Evolutionary conservation across 2,329 filamentous ascomycete genomes (phyloP).

Genomic region (Malbranchea cinnamomea): DNA sequence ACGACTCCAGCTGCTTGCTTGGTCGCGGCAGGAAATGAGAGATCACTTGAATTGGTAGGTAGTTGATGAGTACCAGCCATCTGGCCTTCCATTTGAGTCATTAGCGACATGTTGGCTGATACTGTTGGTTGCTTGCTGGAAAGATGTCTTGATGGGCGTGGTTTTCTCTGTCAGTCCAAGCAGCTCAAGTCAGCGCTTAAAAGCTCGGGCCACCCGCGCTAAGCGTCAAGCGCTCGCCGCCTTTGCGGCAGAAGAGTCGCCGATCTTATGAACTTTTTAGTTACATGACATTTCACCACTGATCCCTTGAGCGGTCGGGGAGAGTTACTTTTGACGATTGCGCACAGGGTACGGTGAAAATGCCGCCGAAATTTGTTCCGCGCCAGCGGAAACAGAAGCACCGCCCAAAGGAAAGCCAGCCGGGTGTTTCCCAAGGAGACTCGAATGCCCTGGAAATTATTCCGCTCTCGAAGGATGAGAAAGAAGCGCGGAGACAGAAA

Average conservation of each 20-base stretch:
- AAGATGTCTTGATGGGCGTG: too few species aligned
- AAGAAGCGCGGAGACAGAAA: conserved; percentile 36
- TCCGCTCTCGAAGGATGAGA: conserved; percentile 36
- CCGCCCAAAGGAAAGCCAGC: conserved; percentile 17
- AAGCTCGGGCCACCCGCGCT: too few species aligned
- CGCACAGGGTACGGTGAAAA: too few species aligned
- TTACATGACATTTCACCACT: neutral
- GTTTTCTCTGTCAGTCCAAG: too few species aligned
- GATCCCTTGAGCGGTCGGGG: too few species aligned
- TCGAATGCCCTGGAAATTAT: conserved; percentile 27
- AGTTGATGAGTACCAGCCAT: neutral
- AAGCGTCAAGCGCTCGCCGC: too few species aligned
- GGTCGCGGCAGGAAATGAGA: conserved; percentile 54
- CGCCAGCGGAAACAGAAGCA: conserved; percentile 44
- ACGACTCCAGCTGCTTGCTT: conserved; percentile 47
- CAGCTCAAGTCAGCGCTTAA: too few species aligned
- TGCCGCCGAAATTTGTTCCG: conserved; percentile 36
- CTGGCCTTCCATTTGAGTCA: conserved; percentile 1
- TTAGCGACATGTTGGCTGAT: too few species aligned
- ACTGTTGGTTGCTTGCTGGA: too few species aligned
- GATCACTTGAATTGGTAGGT: conserved; percentile 13
- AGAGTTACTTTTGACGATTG: too few species aligned
- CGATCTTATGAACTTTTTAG: neutral
- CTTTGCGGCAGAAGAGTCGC: conserved; percentile 10
- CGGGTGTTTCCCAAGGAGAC: conserved; percentile 26